Percentiles rank a stretch among this genome's conserved stretches.
phyloP scores from a whole-genome alignment of 495 filamentous ascomycete genomes.

The Aspergillus avenaceus region DNA sequence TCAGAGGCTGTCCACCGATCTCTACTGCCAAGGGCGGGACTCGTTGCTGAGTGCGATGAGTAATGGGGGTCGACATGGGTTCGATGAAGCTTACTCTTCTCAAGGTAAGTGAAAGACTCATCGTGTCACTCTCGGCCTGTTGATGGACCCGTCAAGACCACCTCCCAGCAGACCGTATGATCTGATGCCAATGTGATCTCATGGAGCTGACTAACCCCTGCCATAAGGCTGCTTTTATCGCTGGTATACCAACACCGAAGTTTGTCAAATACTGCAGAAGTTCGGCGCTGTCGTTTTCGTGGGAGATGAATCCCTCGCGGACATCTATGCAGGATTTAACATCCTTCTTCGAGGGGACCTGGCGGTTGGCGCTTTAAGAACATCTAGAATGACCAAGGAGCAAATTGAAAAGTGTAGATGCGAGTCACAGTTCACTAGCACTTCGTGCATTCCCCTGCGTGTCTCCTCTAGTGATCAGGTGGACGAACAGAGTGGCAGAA shows the following conservation, averaged over 20 bases:
- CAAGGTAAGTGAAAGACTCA: constrained; percentile 24
- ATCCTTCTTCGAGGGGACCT: constrained; percentile 44
- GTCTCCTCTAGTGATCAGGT: constrained; percentile 33
- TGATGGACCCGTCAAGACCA: background rate
- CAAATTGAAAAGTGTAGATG: constrained; percentile 34
- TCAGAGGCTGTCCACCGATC: constrained; percentile 8
- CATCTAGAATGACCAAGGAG: constrained; percentile 33
- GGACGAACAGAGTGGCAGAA: constrained; percentile 9
- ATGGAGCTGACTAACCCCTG: constrained; percentile 3
- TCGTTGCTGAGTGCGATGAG: constrained; percentile 42
- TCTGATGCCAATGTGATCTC: too few species aligned
- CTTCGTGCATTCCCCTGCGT: constrained; percentile 26
- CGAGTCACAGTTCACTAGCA: constrained; percentile 37
- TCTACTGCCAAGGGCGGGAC: constrained; percentile 35
- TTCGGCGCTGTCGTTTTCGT: constrained; percentile 44
- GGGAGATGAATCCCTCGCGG: constrained; percentile 40
- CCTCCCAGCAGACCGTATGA: too few species aligned
- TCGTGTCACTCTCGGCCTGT: background rate
- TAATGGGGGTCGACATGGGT: constrained; percentile 43
- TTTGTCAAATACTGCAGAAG: constrained; percentile 47
- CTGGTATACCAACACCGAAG: constrained; percentile 42
- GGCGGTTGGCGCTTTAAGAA: constrained; percentile 36
- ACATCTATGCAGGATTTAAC: constrained; percentile 46
- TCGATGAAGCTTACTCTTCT: constrained; percentile 39
- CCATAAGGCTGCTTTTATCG: constrained; percentile 39